Base-by-base conservation (phyloP, 768 basidiomycete genomes). In the Postia placenta region DNA sequence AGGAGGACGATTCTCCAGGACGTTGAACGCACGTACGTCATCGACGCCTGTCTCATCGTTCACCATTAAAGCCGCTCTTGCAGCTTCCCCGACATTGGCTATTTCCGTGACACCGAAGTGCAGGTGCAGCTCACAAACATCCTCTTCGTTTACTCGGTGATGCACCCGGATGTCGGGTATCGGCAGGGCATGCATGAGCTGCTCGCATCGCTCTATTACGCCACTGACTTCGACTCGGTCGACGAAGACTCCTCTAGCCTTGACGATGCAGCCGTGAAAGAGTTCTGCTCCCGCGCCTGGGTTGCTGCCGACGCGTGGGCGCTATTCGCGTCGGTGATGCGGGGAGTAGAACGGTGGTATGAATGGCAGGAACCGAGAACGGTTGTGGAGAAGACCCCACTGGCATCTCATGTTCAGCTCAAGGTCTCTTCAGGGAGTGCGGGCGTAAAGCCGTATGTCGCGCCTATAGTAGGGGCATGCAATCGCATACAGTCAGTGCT, bases 181-280 rank as follows among this genome's bases (percentile, higher is more conserved):
- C 80, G 96, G 25, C 96, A 99, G 74, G 95, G 96, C 46, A 98
- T 99, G 96, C 96, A 99, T 60, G 96, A 99, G 62, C 69, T 98
- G 7, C 76, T 97, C 19, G 96, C 94, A 3, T 86, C 91, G 0
- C 65, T 97, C 24, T 89, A 90, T 58, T 81, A 88, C 59, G 85
- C 85, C 2, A 72, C 88, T 48, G 86, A 95, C 64, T 84, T 76
- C 56, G 96, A 99, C 68, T 85, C 92, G 1, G 63, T 92, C 12
- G 53, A 67, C 5, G 67, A 72, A 0, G 66, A 64, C 9, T 50
- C 65, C n/a, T 51, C 56, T 35, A 61, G 60, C 27, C 54, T 49
- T 19, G 57, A 63, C 28, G 69, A 74, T 45, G 56, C 63, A 19
- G 56, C 71, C 9, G 67, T 87, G 27, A 59, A 64, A 27, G 84